Percentiles rank a stretch among this genome's conserved stretches.
These are phyloP conservation scores for Trichosporon asahii DNA, from an alignment of 1,284 basidiomycete species.

Conservation along the genomic window DNA sequence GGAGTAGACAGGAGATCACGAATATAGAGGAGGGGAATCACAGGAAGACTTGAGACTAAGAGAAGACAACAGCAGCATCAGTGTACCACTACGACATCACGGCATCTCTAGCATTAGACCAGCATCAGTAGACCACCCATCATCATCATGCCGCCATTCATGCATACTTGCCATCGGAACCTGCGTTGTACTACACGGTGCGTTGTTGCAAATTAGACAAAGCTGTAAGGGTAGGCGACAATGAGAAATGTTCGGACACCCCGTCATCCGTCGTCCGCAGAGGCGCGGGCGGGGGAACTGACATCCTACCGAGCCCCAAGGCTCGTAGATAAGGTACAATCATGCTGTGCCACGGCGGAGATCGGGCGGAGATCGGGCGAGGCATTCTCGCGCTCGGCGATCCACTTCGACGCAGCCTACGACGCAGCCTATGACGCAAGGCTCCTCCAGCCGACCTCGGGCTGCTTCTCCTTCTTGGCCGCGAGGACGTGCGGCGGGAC, in stretches of 20 bases:
- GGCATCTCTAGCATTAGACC: not conserved
- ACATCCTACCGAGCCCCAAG: not conserved
- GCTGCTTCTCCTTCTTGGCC: slow-evolving; percentile 26
- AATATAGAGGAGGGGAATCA: not conserved
- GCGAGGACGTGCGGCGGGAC: slow-evolving; percentile 46
- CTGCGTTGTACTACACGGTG: not conserved
- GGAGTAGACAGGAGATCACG: not conserved
- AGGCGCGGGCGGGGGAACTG: too few species aligned
- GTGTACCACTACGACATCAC: not conserved
- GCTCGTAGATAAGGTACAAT: not conserved
- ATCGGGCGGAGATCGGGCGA: not conserved
- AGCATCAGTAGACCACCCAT: not conserved
- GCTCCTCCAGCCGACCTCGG: slow-evolving; percentile 41
- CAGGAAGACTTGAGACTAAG: not conserved
- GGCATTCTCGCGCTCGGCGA: not conserved
- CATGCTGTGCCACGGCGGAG: not conserved
- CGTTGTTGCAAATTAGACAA: not conserved
- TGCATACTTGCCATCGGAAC: slow-evolving; percentile 2
- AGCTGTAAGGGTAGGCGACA: not conserved
- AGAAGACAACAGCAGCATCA: not conserved
- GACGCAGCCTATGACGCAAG: slow-evolving; percentile 10
- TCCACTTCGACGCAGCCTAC: not conserved
- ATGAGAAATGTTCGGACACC: not conserved
- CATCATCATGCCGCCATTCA: slow-evolving; percentile 1
- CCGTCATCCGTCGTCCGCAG: too few species aligned